Conservation (phyloP, 1,284 basidiomycete species). For the Ceratobasidium sp. region DNA sequence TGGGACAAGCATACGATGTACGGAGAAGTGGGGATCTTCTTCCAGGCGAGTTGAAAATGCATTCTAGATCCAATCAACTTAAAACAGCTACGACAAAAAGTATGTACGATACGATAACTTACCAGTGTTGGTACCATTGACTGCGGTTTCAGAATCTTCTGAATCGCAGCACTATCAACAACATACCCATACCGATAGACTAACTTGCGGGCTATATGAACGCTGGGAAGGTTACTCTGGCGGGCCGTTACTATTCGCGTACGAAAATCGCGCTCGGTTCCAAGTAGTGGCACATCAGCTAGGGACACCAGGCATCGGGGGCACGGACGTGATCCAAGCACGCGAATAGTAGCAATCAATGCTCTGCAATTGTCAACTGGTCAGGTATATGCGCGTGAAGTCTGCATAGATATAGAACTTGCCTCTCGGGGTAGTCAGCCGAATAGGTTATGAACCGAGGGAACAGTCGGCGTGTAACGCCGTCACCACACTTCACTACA, state of each 20-base stretch:
- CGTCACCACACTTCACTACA: slow-evolving; percentile 51
- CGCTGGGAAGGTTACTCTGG: neutral
- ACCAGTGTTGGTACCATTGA: slow-evolving; percentile 51
- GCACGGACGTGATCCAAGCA: slow-evolving; percentile 57
- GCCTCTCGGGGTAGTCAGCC: slow-evolving; percentile 58
- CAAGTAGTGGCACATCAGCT: slow-evolving; percentile 8
- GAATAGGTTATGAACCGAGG: slow-evolving; percentile 53
- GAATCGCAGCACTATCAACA: slow-evolving; percentile 45
- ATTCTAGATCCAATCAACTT: no score
- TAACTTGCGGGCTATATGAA: slow-evolving; percentile 45
- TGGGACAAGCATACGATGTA: slow-evolving; percentile 46
- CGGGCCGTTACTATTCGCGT: neutral
- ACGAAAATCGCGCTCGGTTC: slow-evolving; percentile 1
- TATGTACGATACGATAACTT: no score
- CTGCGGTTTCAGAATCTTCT: slow-evolving; percentile 45
- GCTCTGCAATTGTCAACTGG: slow-evolving; percentile 51
- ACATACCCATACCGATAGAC: slow-evolving; percentile 49
- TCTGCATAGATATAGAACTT: no score
- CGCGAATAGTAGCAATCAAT: slow-evolving; percentile 57
- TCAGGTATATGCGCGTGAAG: no score
- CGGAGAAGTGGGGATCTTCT: no score
- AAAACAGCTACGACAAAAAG: no score
- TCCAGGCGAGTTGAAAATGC: no score
- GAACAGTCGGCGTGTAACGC: slow-evolving; percentile 49
- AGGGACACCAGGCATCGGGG: slow-evolving; percentile 53